Conservation (phyloP, 345 rosid species). For the Salix brachista region DNA sequence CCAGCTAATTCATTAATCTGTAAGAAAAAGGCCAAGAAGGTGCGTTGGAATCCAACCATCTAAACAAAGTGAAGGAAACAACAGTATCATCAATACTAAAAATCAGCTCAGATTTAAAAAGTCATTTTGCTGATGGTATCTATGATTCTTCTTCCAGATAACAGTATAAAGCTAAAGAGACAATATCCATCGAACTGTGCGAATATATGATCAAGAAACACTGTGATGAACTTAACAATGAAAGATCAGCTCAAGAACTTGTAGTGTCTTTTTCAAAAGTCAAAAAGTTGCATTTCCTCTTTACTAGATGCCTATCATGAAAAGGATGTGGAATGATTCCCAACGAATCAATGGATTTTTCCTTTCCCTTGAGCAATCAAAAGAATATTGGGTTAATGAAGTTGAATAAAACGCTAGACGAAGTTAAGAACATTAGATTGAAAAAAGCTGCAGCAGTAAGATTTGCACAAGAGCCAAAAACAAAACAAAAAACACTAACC, state of each 20-base stretch:
- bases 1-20: conserved; percentile 76
- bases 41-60: conserved; percentile 14
- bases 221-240: not conserved
- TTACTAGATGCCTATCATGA: conserved; percentile 35
- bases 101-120: conserved; percentile 4
- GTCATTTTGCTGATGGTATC: not conserved
- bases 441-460: not conserved
- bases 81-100: not conserved
- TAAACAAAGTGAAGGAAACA: conserved; percentile 7
- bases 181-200: conserved; percentile 1
- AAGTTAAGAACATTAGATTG: conserved; percentile 4
- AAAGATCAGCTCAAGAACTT: not conserved
- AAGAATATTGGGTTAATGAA: not conserved
- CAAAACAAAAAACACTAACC: conserved; percentile 36
- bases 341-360: conserved; percentile 10
- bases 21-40: conserved; percentile 13
- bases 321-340: conserved; percentile 26
- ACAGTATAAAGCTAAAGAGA: conserved; percentile 9
- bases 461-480: not conserved
- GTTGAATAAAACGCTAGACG: not conserved
- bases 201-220: conserved; percentile 22
- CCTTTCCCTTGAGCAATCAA: conserved; percentile 3
- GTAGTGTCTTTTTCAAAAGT: conserved; percentile 24
- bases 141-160: conserved; percentile 13
- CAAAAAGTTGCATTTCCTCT: conserved; percentile 31